These are phyloP conservation scores for Sisymbrium irio DNA, from an alignment of 345 rosid species.

Conservation along the genomic window DNA sequence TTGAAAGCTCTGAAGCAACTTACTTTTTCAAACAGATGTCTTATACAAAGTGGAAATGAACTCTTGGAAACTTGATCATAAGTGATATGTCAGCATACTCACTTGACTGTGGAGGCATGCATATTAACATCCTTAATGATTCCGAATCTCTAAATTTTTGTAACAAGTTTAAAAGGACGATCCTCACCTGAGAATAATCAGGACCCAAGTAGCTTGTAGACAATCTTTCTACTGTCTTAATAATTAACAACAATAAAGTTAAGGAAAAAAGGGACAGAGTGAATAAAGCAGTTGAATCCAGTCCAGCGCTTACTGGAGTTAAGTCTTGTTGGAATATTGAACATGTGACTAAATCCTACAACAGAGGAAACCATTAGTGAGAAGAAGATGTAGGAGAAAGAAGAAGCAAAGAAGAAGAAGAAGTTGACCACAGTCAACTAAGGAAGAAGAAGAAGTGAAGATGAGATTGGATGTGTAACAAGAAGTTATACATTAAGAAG, in stretches of 20 bases:
- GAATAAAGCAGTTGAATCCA: neutral
- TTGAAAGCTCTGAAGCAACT: constrained; percentile 12
- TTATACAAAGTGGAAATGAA: constrained; percentile 94
- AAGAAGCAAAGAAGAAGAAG: too few species aligned
- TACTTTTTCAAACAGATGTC: constrained; percentile 86
- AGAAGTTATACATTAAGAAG: too few species aligned
- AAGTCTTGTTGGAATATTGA: too few species aligned
- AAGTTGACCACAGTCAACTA: too few species aligned
- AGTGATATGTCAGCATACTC: constrained; percentile 72
- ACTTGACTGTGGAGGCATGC: constrained; percentile 50
- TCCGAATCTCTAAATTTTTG: constrained; percentile 6
- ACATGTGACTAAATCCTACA: too few species aligned
- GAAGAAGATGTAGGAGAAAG: too few species aligned
- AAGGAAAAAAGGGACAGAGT: neutral
- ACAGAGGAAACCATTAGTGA: too few species aligned
- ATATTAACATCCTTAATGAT: constrained; percentile 20
- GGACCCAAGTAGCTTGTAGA: constrained; percentile 81
- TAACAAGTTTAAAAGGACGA: constrained; percentile 9
- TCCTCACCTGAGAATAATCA: constrained; percentile 78
- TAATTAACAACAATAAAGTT: neutral
- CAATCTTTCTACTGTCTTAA: constrained; percentile 80
- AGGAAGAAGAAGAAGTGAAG: too few species aligned
- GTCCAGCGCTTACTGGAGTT: constrained; percentile 60
- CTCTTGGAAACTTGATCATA: constrained; percentile 66
- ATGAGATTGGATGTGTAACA: too few species aligned